These are phyloP conservation scores for Stephania cephalantha DNA, from an alignment of 164 flowering plant species.

Conservation along the genomic window DNA sequence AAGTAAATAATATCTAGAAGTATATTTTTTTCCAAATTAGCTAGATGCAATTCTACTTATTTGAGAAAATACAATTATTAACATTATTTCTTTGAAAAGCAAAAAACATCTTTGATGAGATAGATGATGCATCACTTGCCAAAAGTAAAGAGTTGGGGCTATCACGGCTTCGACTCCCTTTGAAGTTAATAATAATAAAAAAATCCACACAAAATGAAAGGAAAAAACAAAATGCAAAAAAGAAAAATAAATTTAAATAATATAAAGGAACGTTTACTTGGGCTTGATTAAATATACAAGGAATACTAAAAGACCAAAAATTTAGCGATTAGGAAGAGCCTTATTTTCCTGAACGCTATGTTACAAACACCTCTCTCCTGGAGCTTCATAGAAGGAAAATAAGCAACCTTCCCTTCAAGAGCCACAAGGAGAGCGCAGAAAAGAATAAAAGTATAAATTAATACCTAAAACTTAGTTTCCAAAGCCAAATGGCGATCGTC, in stretches of 20 bases:
- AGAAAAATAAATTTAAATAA: background rate
- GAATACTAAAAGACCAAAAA: background rate
- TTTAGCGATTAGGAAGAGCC: background rate
- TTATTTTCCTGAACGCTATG: background rate
- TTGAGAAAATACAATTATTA: no score
- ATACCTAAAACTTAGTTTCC: constrained; percentile 16
- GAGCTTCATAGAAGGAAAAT: constrained; percentile 2
- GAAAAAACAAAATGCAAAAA: background rate
- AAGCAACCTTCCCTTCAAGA: background rate
- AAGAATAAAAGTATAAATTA: background rate
- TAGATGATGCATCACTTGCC: no score
- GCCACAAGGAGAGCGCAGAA: background rate
- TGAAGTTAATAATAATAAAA: background rate
- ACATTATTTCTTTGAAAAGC: no score
- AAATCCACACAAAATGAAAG: background rate
- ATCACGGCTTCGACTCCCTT: no score
- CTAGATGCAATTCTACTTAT: no score
- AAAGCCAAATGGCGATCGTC: constrained; percentile 82
- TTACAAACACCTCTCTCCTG: constrained; percentile 4
- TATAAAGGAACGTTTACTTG: constrained; percentile 1
- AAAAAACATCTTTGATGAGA: no score
- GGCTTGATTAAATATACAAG: constrained; percentile 10
- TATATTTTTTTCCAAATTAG: no score
- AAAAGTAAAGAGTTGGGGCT: no score
- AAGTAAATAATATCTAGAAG: no score